Base-by-base conservation (phyloP, 2,329 filamentous ascomycete species). In the Verticillium isaacii region DNA sequence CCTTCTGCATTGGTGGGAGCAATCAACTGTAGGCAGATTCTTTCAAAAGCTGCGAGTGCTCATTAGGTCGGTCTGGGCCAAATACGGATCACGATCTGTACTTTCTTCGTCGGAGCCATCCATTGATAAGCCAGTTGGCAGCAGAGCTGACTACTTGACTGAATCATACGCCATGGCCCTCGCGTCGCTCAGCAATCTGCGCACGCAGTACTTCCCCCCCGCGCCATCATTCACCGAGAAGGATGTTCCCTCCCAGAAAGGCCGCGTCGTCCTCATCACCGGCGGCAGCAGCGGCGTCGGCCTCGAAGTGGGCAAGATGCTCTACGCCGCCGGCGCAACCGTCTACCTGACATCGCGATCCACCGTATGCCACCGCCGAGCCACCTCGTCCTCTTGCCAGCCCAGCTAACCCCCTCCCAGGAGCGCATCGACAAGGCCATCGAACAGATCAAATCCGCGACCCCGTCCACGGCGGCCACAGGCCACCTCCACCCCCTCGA, bases 261-360 rank as follows among this genome's bases (percentile, higher is more conserved):
- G 68, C 5, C 67, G 67, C 29, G 72, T 77, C 1, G 76, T 76
- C 54, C 79, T 87, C 45, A 77, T 87, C 9, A 87, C 83, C 0
- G 73, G 74, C 0, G 73, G 71, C 1, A 75, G 72, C 41, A 63
- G 69, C 1, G 74, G 74, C 29, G 74, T 85, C 5, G 84, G 83
- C 2, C 74, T 77, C 36, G 81, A 85, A 66, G 73, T 87, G 4
- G 73, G 73, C 61, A 78, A 78, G 59, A 78, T 86, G 1, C 75
- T 88, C 5, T 86, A 85, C 67, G 68, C 70, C 1, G 77, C 76
- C 3, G 80, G 82, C 23, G 84, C 74, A 23, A 85, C 76, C 0
- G 76, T 86, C 11, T 86, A 86, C 68, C 71, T 86, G 59, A 81
- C 82, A 9, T 78, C 77, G 2, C 78, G 83, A 56, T 73, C 70